Conservation (phyloP, 179 eudicot species). For the Pouteria campechiana region DNA sequence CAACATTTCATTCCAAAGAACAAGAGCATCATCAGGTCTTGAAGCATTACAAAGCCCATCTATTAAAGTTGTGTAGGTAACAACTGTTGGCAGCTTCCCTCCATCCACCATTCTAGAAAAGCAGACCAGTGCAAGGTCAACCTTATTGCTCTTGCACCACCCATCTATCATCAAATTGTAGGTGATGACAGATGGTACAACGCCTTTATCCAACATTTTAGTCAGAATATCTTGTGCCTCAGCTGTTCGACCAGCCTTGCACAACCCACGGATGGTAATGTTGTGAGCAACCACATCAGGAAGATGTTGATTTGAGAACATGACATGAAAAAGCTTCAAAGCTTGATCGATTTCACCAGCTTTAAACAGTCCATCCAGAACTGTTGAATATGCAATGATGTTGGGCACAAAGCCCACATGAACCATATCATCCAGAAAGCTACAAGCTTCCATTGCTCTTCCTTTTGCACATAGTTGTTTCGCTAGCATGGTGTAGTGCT, state of each 20-base stretch:
- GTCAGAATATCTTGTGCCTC: constrained; percentile 51
- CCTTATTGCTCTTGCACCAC: constrained; percentile 60
- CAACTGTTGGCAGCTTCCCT: constrained; percentile 43
- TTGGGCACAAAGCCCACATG: constrained; percentile 62
- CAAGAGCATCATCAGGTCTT: constrained; percentile 54
- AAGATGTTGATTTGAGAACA: constrained; percentile 42
- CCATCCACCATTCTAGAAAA: constrained; percentile 36
- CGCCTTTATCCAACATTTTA: constrained; percentile 50
- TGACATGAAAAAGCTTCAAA: constrained; percentile 38
- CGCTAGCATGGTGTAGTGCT: constrained; percentile 61
- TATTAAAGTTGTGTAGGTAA: constrained; percentile 65
- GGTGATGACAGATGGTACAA: constrained; percentile 74
- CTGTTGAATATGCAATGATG: constrained; percentile 59
- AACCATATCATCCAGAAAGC: constrained; percentile 46
- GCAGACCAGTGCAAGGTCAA: constrained; percentile 42
- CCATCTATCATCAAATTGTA: constrained; percentile 78
- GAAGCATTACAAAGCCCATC: constrained; percentile 65
- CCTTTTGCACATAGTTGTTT: constrained; percentile 46
- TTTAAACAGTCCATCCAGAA: constrained; percentile 51
- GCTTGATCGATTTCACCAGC: constrained; percentile 47
- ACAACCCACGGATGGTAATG: constrained; percentile 69
- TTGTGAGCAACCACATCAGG: constrained; percentile 84
- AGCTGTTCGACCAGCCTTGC: constrained; percentile 37
- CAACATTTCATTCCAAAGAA: constrained; percentile 56
- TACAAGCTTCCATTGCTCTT: constrained; percentile 49